Base-by-base conservation (phyloP, 768 basidiomycete species). In the Royoungia palumana region DNA sequence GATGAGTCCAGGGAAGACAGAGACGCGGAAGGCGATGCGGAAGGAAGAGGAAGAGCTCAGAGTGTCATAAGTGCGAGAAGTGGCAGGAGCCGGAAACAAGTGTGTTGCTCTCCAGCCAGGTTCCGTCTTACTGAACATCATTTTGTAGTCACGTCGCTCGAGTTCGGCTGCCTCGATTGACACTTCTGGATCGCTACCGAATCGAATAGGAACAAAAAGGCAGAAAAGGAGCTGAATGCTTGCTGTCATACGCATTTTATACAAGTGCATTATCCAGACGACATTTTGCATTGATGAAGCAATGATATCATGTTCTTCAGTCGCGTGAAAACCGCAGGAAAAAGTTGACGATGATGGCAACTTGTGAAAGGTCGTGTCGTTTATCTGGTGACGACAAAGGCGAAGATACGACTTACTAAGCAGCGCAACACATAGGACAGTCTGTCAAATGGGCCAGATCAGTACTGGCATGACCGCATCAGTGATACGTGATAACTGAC, bases 321-420 rank as follows among this genome's bases (percentile, higher is more conserved):
- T 51, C 52, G 32, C 47, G 62, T 21, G 87, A 79, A 68, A 93
- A 91, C 41, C 89, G 83, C 51, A 94, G 76, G 51, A 90, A 72
- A 58, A 94, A 93, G 68, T 94, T 94, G 72, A 84, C 81, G 47
- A 89, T 71, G 58, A 94, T 81, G 37, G 92, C 90, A 48, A 85
- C 90, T 93, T 67, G 39, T 53, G 30, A 43, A 30, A 36, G 20
- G 24, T 45, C 10, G 16, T 36, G 22, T 46, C 27, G 17, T 34
- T 27, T 21, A 40, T 43, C 17, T 16, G 24, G 36, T n/a, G 7
- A 8, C 13, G 40, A 38, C n/a, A 17, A 37, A 11, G 28, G 20
- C 8, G 25, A 10, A 21, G 19, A 6, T 6, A 10, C 34, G 17
- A 66, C 77, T 40, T 69, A 89, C 90, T 75, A 47, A 94, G 80